Evolutionary conservation across 306 rosid species (phyloP).

Genomic region (Herpetospermum pedunculosum): DNA sequence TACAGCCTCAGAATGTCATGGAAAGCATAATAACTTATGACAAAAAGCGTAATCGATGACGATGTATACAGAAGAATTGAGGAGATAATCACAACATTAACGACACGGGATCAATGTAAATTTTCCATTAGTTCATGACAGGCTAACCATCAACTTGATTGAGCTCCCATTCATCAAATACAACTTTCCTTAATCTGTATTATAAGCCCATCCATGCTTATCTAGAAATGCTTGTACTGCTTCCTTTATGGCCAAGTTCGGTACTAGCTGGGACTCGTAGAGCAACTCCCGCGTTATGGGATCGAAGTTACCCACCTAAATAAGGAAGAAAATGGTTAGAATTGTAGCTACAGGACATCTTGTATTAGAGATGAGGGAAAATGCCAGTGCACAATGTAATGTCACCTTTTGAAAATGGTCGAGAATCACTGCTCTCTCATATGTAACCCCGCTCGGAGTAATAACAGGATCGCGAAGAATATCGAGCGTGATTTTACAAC

Average conservation of each 20-base stretch:
- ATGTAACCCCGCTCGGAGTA: conserved; percentile 80
- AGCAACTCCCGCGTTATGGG: conserved; percentile 72
- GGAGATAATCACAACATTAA: background rate
- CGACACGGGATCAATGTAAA: background rate
- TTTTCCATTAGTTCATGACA: background rate
- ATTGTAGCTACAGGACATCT: background rate
- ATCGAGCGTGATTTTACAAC: conserved; percentile 84
- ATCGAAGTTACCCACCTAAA: conserved; percentile 77
- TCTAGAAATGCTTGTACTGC: conserved; percentile 70
- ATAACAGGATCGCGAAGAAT: conserved; percentile 91
- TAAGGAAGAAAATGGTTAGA: conserved; percentile 7
- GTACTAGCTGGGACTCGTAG: conserved; percentile 35
- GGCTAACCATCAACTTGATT: background rate
- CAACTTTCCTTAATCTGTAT: conserved; percentile 24
- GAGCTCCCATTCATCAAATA: background rate
- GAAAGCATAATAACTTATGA: background rate
- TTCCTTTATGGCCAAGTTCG: conserved; percentile 75
- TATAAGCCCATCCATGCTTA: conserved; percentile 86
- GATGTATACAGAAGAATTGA: background rate
- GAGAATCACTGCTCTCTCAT: conserved; percentile 81
- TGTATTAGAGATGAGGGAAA: background rate
- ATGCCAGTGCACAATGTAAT: conserved; percentile 7
- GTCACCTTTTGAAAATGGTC: conserved; percentile 78
- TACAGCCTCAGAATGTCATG: background rate
- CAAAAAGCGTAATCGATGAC: background rate